These are phyloP conservation scores for Phaeosphaeriaceae sp. DNA, from an alignment of 2,329 filamentous ascomycete species.

Conservation along the genomic window DNA sequence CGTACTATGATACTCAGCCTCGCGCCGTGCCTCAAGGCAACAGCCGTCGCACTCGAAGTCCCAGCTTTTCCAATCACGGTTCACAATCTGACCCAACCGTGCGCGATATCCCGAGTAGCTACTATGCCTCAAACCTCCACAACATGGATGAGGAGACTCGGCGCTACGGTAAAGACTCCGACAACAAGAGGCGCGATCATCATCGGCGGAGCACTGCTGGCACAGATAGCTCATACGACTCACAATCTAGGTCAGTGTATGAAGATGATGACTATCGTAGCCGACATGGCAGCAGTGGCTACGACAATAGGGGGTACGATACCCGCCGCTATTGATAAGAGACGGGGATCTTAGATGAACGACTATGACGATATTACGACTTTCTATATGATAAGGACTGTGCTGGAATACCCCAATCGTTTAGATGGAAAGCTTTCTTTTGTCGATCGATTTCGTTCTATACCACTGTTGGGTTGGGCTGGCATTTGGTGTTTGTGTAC, in stretches of 20 bases:
- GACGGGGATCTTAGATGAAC: not conserved
- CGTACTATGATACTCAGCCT: conserved; percentile 27
- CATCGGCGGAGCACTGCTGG: conserved; percentile 33
- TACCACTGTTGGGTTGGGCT: conserved; percentile 2
- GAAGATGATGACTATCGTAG: conserved; percentile 42
- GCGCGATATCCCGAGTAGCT: conserved; percentile 36
- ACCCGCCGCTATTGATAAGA: conserved; percentile 35
- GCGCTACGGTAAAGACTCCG: conserved; percentile 39
- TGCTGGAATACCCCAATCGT: not conserved
- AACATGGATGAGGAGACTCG: conserved; percentile 41
- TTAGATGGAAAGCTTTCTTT: conserved; percentile 2
- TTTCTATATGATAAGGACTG: not conserved
- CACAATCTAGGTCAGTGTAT: conserved; percentile 37
- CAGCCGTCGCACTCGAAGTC: conserved; percentile 39
- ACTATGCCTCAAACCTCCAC: conserved; percentile 43
- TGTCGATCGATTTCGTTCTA: conserved; percentile 5
- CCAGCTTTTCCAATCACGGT: conserved; percentile 43
- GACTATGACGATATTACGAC: conserved; percentile 8
- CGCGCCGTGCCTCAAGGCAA: conserved; percentile 28
- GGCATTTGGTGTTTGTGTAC: not conserved
- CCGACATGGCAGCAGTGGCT: conserved; percentile 31
- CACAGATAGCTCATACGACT: conserved; percentile 35
- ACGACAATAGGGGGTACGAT: conserved; percentile 39
- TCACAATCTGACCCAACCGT: conserved; percentile 44
- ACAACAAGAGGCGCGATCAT: conserved; percentile 34